These are phyloP conservation scores for Capniomyces stellatus DNA, from an alignment of 371 early-diverging fungal species.

Conservation along the genomic window DNA sequence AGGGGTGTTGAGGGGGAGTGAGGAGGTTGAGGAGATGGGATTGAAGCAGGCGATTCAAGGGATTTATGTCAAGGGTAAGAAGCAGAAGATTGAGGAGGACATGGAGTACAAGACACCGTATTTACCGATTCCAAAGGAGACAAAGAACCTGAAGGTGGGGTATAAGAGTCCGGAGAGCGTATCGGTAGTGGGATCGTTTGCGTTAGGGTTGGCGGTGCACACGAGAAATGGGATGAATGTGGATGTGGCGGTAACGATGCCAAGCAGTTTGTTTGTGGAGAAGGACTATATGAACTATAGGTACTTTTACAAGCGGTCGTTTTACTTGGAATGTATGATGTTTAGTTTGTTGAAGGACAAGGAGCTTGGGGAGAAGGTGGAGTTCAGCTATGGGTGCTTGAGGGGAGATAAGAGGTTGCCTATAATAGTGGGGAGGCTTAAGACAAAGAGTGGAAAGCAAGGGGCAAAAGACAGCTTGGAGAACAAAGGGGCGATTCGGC, in stretches of 20 bases:
- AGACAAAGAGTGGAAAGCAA: constrained; percentile 5
- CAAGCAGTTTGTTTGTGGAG: constrained; percentile 59
- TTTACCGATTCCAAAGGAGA: neutral
- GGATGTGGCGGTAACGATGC: constrained; percentile 89
- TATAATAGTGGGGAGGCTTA: constrained; percentile 30
- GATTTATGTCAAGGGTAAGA: neutral
- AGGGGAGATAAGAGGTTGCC: constrained; percentile 61
- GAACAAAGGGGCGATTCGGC: constrained; percentile 38
- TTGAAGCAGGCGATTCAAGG: constrained; percentile 24
- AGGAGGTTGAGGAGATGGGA: constrained; percentile 14
- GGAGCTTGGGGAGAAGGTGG: constrained; percentile 32
- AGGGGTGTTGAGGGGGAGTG: constrained; percentile 21
- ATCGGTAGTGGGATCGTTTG: constrained; percentile 77
- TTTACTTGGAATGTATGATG: constrained; percentile 58
- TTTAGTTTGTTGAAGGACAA: constrained; percentile 28
- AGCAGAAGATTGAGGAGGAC: constrained; percentile 16
- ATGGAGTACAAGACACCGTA: neutral
- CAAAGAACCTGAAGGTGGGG: constrained; percentile 36
- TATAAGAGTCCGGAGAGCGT: constrained; percentile 56
- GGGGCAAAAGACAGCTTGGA: constrained; percentile 3
- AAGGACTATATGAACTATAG: constrained; percentile 85
- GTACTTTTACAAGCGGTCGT: constrained; percentile 89
- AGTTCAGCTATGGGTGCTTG: constrained; percentile 35
- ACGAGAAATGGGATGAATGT: constrained; percentile 45
- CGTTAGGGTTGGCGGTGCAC: constrained; percentile 54